Conservation (phyloP, 148 eudicot genomes). For the Amaranthus hypochondriacus region DNA sequence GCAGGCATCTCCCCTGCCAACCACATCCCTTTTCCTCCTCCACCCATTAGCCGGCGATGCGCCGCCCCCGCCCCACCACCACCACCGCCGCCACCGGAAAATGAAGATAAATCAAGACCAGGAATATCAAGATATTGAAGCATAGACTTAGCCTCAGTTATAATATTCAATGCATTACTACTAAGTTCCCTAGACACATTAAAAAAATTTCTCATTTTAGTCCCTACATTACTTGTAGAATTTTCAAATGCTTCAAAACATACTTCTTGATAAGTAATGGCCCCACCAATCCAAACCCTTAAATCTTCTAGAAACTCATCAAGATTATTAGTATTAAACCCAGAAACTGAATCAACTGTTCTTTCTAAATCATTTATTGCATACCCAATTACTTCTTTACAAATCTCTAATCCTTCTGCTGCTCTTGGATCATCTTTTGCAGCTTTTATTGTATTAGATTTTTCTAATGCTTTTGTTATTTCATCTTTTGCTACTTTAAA, state of each 20-base stretch:
- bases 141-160: constrained; percentile 26
- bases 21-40: not conserved
- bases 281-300: constrained; percentile 41
- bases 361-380: constrained; percentile 36
- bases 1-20: constrained; percentile 15
- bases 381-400: constrained; percentile 28
- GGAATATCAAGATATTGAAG: constrained; percentile 21
- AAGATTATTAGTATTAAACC: not conserved
- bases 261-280: constrained; percentile 33
- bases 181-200: constrained; percentile 28
- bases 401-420: constrained; percentile 22
- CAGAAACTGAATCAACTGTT: constrained; percentile 6
- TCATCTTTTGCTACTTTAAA: constrained; percentile 29
- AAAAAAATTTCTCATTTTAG: constrained; percentile 32
- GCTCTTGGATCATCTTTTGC: constrained; percentile 35
- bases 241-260: constrained; percentile 39
- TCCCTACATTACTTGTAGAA: constrained; percentile 21
- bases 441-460: constrained; percentile 14
- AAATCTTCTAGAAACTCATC: constrained; percentile 15
- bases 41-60: not conserved
- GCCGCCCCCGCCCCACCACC: not conserved
- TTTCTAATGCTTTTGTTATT: constrained; percentile 20
- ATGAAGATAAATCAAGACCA: constrained; percentile 10
- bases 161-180: constrained; percentile 34
- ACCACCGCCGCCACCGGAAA: constrained; percentile 6